Evolutionary conservation across 1,139 yeast species (phyloP), one percentile per base, ranked within the genome.

Genomic region (Scheffersomyces stambukii): DNA sequence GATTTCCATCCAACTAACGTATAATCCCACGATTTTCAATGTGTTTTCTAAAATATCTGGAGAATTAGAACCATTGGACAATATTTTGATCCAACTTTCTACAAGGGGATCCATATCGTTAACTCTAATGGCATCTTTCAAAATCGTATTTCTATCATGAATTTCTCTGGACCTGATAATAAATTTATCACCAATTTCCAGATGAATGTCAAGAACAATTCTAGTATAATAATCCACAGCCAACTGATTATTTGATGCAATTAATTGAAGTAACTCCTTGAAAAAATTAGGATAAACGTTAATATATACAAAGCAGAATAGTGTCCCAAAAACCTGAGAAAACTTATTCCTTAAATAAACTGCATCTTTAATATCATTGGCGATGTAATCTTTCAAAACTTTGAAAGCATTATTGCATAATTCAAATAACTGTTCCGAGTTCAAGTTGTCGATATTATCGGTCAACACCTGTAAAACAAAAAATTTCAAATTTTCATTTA

Each of bases 1-100:
- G 38, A 91, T 84, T 48, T 93, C 98, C 57, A 91, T 86, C 99
- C 99, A 93, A 17, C 89, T 81, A 16, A 88, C 84, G 69, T 84
- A 93, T 13, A 78, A 77, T 6, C 96, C 97, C 32, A 91, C 74
- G 33, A 79, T 78, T 31, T 68, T 66, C 33, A 86, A 65, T n/a
- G 79, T 63, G 34, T 73, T 70, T 36, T 72, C 75, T 33, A 81
- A 51, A 26, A 81, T 73, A 13, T 72, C 82, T 23, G 50, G 51
- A 7, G 68, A 38, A 13, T 41, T 28, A 4, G 29, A 31, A 4
- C 35, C 25, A 29, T 51, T 45, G 8, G 49, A 46, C 30, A 89
- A 60, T 16, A 82, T 69, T 26, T 68, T 62, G 45, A 71, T 70
- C 96, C 96, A 89, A 15, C 79, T 66, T 3, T 62, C 54, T 0